phyloP scores from a whole-genome alignment of 257 asterid species.

The Plantago major region DNA sequence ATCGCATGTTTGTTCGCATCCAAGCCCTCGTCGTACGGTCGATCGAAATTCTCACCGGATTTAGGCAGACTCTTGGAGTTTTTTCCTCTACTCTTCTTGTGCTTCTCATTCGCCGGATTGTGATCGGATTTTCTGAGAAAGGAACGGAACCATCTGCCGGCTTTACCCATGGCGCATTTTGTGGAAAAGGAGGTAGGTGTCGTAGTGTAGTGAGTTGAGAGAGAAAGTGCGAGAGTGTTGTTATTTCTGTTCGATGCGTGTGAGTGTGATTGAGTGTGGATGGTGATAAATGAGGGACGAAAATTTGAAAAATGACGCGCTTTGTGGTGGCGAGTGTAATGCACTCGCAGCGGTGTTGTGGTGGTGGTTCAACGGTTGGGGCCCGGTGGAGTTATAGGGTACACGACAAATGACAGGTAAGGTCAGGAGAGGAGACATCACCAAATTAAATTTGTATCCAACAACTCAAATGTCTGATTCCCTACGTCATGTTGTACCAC shows the following conservation, averaged over 20 bases:
- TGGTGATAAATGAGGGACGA: conserved; percentile 20
- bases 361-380: conserved; percentile 37
- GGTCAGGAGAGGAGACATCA: background rate
- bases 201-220: background rate
- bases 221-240: background rate
- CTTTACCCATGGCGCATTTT: conserved; percentile 66
- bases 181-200: background rate
- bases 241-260: background rate
- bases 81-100: conserved; percentile 27
- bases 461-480: too few relatives aligned
- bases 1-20: conserved; percentile 86
- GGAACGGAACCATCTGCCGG: conserved; percentile 59
- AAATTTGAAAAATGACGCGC: conserved; percentile 24
- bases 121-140: conserved; percentile 39
- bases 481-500: too few relatives aligned
- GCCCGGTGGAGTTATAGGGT: conserved; percentile 30
- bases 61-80: conserved; percentile 17
- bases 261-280: too few relatives aligned
- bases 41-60: conserved; percentile 20
- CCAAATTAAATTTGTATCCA: background rate
- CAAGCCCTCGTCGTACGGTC: conserved; percentile 41
- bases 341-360: conserved; percentile 28
- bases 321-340: conserved; percentile 25
- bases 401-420: conserved; percentile 53
- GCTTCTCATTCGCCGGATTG: conserved; percentile 21